A percentile compares a stretch with the other conserved stretches of the same genome.
phyloP scores from a whole-genome alignment of 2,329 filamentous ascomycete genomes.

The Aspergillus pseudoviridinutans region DNA sequence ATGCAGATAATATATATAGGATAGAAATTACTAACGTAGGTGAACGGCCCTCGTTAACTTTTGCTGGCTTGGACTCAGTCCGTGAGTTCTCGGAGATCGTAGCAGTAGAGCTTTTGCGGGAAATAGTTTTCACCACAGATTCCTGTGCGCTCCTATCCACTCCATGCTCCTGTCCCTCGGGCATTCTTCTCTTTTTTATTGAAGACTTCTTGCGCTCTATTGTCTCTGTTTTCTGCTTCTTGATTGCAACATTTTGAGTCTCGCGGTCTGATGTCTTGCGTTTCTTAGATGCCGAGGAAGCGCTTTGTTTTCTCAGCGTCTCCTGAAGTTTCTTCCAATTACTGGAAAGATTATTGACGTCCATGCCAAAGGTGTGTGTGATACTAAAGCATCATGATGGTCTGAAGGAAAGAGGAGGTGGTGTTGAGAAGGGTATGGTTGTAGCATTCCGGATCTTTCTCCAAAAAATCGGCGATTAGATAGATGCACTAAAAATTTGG shows the following conservation, averaged over 20 bases:
- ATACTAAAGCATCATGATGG: constrained; percentile 20
- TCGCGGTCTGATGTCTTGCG: constrained; percentile 33
- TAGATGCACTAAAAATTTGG: constrained; percentile 16
- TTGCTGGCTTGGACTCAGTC: constrained; percentile 43
- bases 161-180: constrained; percentile 16
- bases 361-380: constrained; percentile 31
- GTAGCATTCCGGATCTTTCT: background rate
- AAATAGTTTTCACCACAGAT: constrained; percentile 59
- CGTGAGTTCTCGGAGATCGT: constrained; percentile 44
- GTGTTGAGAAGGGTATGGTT: background rate
- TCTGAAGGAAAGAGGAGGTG: constrained; percentile 3
- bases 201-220: constrained; percentile 20
- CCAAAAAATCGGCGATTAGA: background rate
- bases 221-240: constrained; percentile 28
- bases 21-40: constrained; percentile 31
- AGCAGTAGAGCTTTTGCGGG: constrained; percentile 55
- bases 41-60: constrained; percentile 62
- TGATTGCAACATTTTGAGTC: constrained; percentile 27
- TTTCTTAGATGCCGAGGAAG: constrained; percentile 24
- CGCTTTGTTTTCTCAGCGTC: constrained; percentile 36
- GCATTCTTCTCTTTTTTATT: constrained; percentile 32
- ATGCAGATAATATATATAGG: background rate
- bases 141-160: constrained; percentile 55
- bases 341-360: constrained; percentile 42
- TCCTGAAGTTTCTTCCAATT: constrained; percentile 51